Conservation (phyloP, 2,329 filamentous ascomycete genomes). For the Salinomyces thailandicus region DNA sequence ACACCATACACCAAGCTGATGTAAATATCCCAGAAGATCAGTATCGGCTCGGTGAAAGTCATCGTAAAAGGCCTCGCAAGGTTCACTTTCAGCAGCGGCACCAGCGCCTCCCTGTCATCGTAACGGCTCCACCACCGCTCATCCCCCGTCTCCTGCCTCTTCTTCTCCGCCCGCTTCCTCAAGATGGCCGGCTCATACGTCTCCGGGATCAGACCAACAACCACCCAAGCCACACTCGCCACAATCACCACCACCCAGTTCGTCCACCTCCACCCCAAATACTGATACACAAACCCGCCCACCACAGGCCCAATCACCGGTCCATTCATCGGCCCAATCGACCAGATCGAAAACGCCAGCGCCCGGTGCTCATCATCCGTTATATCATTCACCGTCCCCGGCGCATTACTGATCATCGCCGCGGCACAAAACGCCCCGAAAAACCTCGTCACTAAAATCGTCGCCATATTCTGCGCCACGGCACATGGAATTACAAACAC, state of each 20-base stretch:
- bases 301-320: slow-evolving; percentile 53
- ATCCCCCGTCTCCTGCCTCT: slow-evolving; percentile 60
- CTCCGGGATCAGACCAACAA: slow-evolving; percentile 55
- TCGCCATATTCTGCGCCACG: slow-evolving; percentile 54
- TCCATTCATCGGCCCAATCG: slow-evolving; percentile 74
- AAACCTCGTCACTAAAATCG: slow-evolving; percentile 63
- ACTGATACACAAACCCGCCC: slow-evolving; percentile 68
- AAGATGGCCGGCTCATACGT: slow-evolving; percentile 67
- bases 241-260: slow-evolving; percentile 73
- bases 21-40: slow-evolving; percentile 66
- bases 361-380: slow-evolving; percentile 70
- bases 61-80: slow-evolving; percentile 68
- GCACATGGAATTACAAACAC: slow-evolving; percentile 63
- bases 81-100: slow-evolving; percentile 60
- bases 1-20: slow-evolving; percentile 74
- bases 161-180: slow-evolving; percentile 51
- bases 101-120: slow-evolving; percentile 58
- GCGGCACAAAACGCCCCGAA: slow-evolving; percentile 64
- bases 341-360: slow-evolving; percentile 74
- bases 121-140: slow-evolving; percentile 69
- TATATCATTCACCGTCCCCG: slow-evolving; percentile 74
- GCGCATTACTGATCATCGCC: slow-evolving; percentile 69
- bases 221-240: slow-evolving; percentile 48
- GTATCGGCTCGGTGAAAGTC: slow-evolving; percentile 74
- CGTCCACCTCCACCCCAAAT: slow-evolving; percentile 73